Evolutionary conservation across 2,329 filamentous ascomycete genomes (phyloP).

Genomic region (Zymoseptoria passerinii): DNA sequence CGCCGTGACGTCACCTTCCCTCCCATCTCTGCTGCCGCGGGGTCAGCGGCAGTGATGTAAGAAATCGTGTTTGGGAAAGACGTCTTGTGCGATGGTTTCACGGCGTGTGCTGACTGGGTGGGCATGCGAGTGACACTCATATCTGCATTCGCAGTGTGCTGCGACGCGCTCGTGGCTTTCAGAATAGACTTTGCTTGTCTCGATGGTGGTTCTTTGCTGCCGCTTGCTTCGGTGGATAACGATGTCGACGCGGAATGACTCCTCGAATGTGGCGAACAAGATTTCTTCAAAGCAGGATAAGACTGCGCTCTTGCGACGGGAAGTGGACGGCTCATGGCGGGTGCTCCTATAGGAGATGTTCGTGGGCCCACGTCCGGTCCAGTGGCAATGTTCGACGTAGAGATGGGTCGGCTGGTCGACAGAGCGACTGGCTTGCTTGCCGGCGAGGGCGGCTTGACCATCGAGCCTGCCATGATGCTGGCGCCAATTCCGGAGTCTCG

Average conservation of each 20-base stretch:
- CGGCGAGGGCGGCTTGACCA: not conserved
- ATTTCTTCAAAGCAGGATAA: not conserved
- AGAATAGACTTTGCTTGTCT: not conserved
- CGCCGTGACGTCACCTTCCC: too few species aligned
- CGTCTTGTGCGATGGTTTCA: not conserved
- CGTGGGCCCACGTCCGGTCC: not conserved
- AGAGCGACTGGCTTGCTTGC: not conserved
- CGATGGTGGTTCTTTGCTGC: conserved; percentile 9
- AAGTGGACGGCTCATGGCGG: not conserved
- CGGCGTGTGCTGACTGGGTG: too few species aligned
- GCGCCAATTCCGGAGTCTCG: not conserved
- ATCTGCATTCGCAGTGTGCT: not conserved
- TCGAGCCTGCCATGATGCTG: not conserved
- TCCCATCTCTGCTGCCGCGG: too few species aligned
- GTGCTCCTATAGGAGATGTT: not conserved
- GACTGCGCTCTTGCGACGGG: not conserved
- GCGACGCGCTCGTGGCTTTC: conserved; percentile 11
- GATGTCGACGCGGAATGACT: not conserved
- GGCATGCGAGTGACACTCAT: not conserved
- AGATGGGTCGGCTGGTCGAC: too few species aligned
- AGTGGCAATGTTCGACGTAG: too few species aligned
- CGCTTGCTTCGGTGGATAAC: not conserved
- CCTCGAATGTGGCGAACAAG: not conserved
- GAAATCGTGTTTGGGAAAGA: too few species aligned
- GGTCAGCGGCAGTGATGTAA: too few species aligned